Evolutionary conservation across 176 grass and related monocot species (phyloP).

Genomic region (Avena eriantha): DNA sequence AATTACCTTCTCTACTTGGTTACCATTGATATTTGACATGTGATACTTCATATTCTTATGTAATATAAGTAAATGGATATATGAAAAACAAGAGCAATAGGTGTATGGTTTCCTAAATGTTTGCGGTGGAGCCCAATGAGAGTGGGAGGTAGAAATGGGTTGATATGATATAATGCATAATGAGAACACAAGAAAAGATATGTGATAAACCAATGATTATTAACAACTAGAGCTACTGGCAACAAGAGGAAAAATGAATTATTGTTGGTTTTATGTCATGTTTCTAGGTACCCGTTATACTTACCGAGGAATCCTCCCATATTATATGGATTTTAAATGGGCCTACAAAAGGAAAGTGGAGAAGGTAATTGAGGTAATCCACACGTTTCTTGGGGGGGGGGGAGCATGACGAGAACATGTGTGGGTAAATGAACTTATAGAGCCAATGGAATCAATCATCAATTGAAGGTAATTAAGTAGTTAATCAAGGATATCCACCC

Average conservation of each 20-base stretch:
- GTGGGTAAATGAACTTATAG: not conserved
- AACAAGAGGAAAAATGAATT: not conserved
- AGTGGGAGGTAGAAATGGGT: not conserved
- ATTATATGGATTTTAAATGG: not conserved
- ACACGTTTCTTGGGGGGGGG: not conserved
- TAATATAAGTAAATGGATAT: not conserved
- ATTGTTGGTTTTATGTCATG: not conserved
- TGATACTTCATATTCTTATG: too few species aligned
- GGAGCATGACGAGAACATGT: not conserved
- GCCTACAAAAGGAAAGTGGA: not conserved
- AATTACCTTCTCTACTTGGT: not conserved
- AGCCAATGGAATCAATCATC: not conserved
- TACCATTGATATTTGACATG: not conserved
- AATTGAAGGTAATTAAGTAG: not conserved
- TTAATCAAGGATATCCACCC: not conserved
- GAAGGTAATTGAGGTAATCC: not conserved
- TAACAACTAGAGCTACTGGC: not conserved
- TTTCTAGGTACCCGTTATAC: not conserved
- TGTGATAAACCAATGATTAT: not conserved
- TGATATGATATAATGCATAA: not conserved
- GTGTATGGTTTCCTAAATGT: not conserved
- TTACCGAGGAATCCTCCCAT: not conserved
- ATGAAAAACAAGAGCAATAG: not conserved
- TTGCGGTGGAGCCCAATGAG: not conserved
- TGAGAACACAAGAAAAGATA: not conserved